These are phyloP conservation scores for Trypanosoma theileri DNA, from an alignment of 208 protist genomes.

Conservation along the genomic window DNA sequence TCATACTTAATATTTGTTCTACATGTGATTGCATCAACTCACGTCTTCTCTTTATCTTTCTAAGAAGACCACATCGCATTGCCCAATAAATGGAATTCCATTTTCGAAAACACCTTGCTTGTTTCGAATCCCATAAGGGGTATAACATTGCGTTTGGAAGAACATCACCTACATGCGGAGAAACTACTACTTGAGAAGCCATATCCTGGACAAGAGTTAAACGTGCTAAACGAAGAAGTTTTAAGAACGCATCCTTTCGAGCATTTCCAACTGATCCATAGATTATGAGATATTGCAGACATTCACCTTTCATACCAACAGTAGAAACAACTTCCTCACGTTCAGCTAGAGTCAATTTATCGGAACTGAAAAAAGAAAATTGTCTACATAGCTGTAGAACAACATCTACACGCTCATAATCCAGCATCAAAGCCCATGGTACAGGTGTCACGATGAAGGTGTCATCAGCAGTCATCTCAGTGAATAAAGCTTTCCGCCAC, in stretches of 20 bases:
- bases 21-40: constrained; percentile 59
- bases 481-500: constrained; percentile 1
- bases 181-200: constrained; percentile 52
- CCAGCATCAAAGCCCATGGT: constrained; percentile 54
- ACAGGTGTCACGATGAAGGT: constrained; percentile 21
- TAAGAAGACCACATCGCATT: constrained; percentile 71
- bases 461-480: constrained; percentile 20
- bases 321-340: constrained; percentile 43
- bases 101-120: constrained; percentile 41
- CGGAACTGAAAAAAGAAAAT: constrained; percentile 56
- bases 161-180: constrained; percentile 53
- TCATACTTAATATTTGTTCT: constrained; percentile 46
- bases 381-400: constrained; percentile 47
- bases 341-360: constrained; percentile 49
- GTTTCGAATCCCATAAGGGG: constrained; percentile 52
- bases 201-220: constrained; percentile 66
- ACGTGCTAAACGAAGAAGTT: constrained; percentile 67
- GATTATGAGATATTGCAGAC: constrained; percentile 47
- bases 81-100: constrained; percentile 70
- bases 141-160: constrained; percentile 58
- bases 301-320: constrained; percentile 9
- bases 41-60: constrained; percentile 53
- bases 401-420: constrained; percentile 72
- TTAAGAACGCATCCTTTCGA: constrained; percentile 63
- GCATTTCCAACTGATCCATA: constrained; percentile 62